Conservation (phyloP, 2,329 filamentous ascomycete species). For the Pseudocercospora macadamiae region DNA sequence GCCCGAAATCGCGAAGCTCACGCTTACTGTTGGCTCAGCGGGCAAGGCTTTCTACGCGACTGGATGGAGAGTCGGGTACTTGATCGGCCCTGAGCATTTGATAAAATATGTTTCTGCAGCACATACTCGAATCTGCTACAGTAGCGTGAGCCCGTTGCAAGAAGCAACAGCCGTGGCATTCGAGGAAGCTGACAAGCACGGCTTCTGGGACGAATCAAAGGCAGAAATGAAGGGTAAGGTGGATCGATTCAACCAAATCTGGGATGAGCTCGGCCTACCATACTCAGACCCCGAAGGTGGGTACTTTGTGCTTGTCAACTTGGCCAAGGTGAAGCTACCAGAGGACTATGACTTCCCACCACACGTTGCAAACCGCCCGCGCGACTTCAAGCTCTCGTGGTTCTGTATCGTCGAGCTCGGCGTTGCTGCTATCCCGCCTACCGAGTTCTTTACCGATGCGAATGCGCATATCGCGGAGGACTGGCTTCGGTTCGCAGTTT, state of each 20-base stretch:
- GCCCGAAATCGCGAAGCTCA: constrained; percentile 83
- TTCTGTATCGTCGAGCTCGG: constrained; percentile 96
- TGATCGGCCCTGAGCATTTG: constrained; percentile 85
- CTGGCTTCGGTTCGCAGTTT: constrained; percentile 93
- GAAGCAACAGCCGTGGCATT: constrained; percentile 94
- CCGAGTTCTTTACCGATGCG: constrained; percentile 88
- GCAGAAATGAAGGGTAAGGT: constrained; percentile 89
- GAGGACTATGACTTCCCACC: constrained; percentile 83
- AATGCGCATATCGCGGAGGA: constrained; percentile 88
- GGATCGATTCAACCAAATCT: constrained; percentile 75
- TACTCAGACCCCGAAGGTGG: constrained; percentile 95
- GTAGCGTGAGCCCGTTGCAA: constrained; percentile 87
- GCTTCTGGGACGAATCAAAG: constrained; percentile 86
- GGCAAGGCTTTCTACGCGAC: constrained; percentile 99
- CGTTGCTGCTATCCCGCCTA: constrained; percentile 92
- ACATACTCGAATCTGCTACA: constrained; percentile 96
- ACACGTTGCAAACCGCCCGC: constrained; percentile 80
- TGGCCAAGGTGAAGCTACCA: constrained; percentile 83
- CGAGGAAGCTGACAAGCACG: constrained; percentile 79
- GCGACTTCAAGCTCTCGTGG: constrained; percentile 95
- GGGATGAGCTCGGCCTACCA: constrained; percentile 52
- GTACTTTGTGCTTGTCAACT: constrained; percentile 96
- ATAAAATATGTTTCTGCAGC: constrained; percentile 91
- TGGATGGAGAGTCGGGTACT: constrained; percentile 94
- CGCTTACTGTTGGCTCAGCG: constrained; percentile 90